phyloP scores from a whole-genome alignment of 148 eudicot genomes.

The Selenicereus undatus region DNA sequence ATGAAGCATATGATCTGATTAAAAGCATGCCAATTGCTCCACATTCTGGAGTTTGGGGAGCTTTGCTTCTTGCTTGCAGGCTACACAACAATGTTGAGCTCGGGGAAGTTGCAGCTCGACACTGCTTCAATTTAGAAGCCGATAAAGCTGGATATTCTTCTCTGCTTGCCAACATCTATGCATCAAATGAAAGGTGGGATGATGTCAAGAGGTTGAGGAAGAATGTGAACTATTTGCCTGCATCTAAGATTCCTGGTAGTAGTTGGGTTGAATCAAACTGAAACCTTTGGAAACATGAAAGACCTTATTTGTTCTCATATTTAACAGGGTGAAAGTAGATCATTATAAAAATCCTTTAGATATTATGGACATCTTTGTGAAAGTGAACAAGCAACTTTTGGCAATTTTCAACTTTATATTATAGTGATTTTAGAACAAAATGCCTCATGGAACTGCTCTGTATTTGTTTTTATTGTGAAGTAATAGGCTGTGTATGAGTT shows the following conservation, averaged over 20 bases:
- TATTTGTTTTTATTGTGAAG: too few species aligned
- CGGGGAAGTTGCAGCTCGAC: constrained; percentile 71
- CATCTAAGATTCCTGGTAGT: constrained; percentile 53
- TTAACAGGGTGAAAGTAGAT: too few species aligned
- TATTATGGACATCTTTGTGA: too few species aligned
- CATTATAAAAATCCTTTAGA: too few species aligned
- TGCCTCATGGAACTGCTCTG: too few species aligned
- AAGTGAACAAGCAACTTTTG: too few species aligned
- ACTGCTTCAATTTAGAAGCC: constrained; percentile 60
- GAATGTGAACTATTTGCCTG: constrained; percentile 32
- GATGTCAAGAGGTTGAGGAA: constrained; percentile 61
- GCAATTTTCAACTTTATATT: too few species aligned
- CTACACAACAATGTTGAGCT: constrained; percentile 62
- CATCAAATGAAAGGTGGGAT: constrained; percentile 71
- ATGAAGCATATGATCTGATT: constrained; percentile 68
- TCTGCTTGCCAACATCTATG: constrained; percentile 68
- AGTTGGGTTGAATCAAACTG: constrained; percentile 47
- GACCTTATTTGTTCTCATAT: not conserved
- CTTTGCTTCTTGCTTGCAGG: constrained; percentile 76
- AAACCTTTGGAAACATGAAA: not conserved
- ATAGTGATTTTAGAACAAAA: too few species aligned
- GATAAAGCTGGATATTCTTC: constrained; percentile 61
- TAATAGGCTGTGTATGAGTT: too few species aligned
- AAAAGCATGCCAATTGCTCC: constrained; percentile 75
- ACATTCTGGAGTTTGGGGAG: constrained; percentile 90